Conservation (phyloP, 805 yeast genomes). For the Ogataea haglerorum region DNA sequence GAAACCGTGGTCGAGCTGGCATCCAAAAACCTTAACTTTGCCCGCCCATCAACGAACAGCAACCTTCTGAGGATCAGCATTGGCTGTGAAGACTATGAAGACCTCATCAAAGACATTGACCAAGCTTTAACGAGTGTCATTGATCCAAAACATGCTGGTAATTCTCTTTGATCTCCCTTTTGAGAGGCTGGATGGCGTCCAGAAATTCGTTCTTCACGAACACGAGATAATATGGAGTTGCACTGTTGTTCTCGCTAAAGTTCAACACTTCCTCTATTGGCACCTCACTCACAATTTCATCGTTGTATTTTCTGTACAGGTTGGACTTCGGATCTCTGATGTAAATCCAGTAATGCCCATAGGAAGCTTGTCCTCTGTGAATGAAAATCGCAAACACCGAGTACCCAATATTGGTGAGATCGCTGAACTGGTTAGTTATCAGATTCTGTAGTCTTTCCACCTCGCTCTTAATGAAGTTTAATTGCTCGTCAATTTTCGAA, state of each 20-base stretch:
- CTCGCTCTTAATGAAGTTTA: conserved; percentile 36
- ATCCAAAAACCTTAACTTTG: conserved; percentile 32
- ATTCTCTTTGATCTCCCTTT: conserved; percentile 37
- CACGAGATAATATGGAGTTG: conserved; percentile 91
- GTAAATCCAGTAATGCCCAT: conserved; percentile 97
- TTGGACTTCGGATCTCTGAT: conserved; percentile 69
- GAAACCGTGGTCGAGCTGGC: conserved; percentile 52
- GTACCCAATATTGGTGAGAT: conserved; percentile 65
- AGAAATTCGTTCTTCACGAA: conserved; percentile 66
- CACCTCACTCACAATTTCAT: conserved; percentile 89
- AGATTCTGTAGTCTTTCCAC: conserved; percentile 43
- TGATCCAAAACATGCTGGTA: conserved; percentile 1
- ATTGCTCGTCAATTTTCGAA: conserved; percentile 42
- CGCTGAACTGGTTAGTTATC: conserved; percentile 59
- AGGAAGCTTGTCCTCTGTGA: conserved; percentile 93
- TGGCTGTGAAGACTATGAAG: conserved; percentile 53
- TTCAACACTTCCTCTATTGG: conserved; percentile 62
- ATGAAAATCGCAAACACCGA: conserved; percentile 87
- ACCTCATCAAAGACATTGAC: conserved; percentile 45
- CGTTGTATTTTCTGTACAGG: conserved; percentile 86
- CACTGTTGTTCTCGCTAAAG: conserved; percentile 66
- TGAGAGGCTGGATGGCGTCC: conserved; percentile 61
- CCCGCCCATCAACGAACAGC: conserved; percentile 15
- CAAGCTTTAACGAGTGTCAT: conserved; percentile 35
- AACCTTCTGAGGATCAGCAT: conserved; percentile 45